These are phyloP conservation scores for sweet orange (Citrus sinensis) DNA, from an alignment of 345 rosid genomes.

Conservation along the genomic window DNA sequence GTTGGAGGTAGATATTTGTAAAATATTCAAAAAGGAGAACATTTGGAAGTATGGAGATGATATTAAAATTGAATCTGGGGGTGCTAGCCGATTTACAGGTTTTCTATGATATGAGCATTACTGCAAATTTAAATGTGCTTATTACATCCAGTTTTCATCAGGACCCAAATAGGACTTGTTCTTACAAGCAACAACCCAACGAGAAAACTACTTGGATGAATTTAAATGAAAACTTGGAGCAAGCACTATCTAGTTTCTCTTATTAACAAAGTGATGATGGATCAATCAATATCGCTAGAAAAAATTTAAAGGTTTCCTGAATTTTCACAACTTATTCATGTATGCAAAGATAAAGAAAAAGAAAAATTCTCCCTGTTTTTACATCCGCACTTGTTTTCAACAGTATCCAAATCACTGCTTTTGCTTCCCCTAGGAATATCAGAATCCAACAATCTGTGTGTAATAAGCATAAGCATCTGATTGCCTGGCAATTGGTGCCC, in stretches of 20 bases:
- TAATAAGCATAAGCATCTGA: slow-evolving; percentile 91
- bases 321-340: neutral
- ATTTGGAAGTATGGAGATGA: neutral
- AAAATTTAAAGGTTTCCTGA: neutral
- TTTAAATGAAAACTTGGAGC: neutral
- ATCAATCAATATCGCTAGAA: too few relatives aligned
- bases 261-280: neutral
- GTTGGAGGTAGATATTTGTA: slow-evolving; percentile 18
- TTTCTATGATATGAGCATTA: neutral
- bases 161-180: neutral
- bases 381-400: neutral
- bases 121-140: too few relatives aligned
- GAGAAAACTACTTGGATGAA: too few relatives aligned
- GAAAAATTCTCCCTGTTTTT: neutral
- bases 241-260: neutral
- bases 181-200: neutral
- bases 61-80: neutral
- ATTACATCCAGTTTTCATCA: too few relatives aligned
- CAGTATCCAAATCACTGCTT: neutral
- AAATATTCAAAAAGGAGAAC: slow-evolving; percentile 7
- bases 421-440: neutral
- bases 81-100: neutral
- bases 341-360: neutral
- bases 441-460: slow-evolving; percentile 81
- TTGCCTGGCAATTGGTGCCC: slow-evolving; percentile 95